These are phyloP conservation scores for Ceratobasidium sp. DNA, from an alignment of 1,284 basidiomycete species.

Conservation along the genomic window DNA sequence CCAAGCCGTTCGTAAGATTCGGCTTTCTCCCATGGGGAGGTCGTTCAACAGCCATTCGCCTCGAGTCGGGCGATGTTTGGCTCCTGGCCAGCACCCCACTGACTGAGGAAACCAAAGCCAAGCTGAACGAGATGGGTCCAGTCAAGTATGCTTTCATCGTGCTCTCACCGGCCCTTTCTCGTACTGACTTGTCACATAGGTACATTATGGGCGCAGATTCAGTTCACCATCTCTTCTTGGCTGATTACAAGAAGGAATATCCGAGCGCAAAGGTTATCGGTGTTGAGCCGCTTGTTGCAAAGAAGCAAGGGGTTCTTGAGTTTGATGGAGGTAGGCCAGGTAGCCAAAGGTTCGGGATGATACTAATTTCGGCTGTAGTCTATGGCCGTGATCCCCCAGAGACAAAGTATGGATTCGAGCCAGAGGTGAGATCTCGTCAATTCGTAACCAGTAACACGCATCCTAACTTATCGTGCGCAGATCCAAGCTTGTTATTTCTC, in stretches of 20 bases:
- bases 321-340: slow-evolving; percentile 65
- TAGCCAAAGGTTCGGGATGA: too few relatives aligned
- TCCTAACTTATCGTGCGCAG: slow-evolving; percentile 46
- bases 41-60: slow-evolving; percentile 80
- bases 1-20: slow-evolving; percentile 74
- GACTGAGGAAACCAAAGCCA: slow-evolving; percentile 71
- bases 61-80: slow-evolving; percentile 77
- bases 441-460: background rate
- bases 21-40: slow-evolving; percentile 78
- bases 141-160: slow-evolving; percentile 71
- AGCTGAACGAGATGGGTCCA: slow-evolving; percentile 74
- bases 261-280: slow-evolving; percentile 78
- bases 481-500: slow-evolving; percentile 78
- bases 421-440: slow-evolving; percentile 56
- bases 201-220: slow-evolving; percentile 71
- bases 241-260: slow-evolving; percentile 76
- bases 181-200: slow-evolving; percentile 49
- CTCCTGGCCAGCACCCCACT: slow-evolving; percentile 86
- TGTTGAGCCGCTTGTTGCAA: slow-evolving; percentile 61
- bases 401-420: slow-evolving; percentile 80
- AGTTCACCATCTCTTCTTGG: slow-evolving; percentile 71
- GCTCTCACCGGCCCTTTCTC: background rate
- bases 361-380: slow-evolving; percentile 48
- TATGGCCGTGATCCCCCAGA: slow-evolving; percentile 68
- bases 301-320: slow-evolving; percentile 52